Percentiles rank a stretch among this genome's conserved stretches.
Conservation (phyloP, 2,329 filamentous ascomycete genomes). For the Calonectria pseudoturangicola region DNA sequence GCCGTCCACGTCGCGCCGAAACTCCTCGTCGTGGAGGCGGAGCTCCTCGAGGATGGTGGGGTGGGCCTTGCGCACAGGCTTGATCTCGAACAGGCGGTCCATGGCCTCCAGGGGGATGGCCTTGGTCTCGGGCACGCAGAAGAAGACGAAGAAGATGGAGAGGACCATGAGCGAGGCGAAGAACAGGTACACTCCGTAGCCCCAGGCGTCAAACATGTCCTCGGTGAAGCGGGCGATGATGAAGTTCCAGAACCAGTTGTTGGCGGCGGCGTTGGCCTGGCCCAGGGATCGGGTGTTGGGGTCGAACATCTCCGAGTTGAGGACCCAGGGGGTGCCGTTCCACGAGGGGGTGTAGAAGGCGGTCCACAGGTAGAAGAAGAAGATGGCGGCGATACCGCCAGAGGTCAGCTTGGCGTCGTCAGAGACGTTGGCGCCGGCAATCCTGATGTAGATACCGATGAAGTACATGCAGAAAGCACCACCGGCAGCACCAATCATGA, state of each 20-base stretch:
- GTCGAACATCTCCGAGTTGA: constrained; percentile 86
- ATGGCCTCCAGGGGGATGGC: constrained; percentile 78
- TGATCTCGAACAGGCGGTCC: constrained; percentile 75
- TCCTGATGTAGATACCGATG: constrained; percentile 68
- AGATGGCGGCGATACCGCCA: constrained; percentile 80
- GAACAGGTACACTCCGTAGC: constrained; percentile 82
- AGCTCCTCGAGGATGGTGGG: constrained; percentile 66
- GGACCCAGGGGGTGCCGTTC: constrained; percentile 86
- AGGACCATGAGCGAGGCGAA: constrained; percentile 78
- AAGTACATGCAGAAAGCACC: constrained; percentile 82
- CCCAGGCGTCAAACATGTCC: constrained; percentile 76
- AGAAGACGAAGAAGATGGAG: constrained; percentile 76
- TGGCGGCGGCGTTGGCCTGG: constrained; percentile 82
- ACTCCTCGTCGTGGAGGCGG: constrained; percentile 58
- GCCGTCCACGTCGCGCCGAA: constrained; percentile 56
- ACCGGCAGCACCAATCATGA: constrained; percentile 76
- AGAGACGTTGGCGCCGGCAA: constrained; percentile 60
- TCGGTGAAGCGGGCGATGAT: constrained; percentile 80
- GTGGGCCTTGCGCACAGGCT: constrained; percentile 67
- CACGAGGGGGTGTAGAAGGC: constrained; percentile 82
- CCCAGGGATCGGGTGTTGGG: constrained; percentile 78
- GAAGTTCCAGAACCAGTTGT: constrained; percentile 85
- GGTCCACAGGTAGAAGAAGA: constrained; percentile 74
- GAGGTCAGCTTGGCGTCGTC: constrained; percentile 52
- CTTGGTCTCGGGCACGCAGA: constrained; percentile 80